These are phyloP conservation scores for Globisporangium recalcitrans DNA, from an alignment of 352 stramenopile species.

Conservation along the genomic window DNA sequence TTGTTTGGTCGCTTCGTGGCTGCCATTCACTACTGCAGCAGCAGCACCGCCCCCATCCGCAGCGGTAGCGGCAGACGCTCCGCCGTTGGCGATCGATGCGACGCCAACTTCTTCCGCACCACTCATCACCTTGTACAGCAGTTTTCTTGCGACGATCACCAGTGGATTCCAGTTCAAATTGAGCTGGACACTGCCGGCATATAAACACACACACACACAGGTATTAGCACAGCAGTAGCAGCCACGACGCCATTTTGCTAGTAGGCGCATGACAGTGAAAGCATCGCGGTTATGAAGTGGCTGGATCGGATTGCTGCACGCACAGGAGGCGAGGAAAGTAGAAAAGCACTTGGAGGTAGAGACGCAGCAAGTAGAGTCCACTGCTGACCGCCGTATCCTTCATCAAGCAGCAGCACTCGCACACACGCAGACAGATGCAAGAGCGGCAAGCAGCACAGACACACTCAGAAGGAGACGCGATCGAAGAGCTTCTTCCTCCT, in stretches of 20 bases:
- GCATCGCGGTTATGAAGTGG: too few species aligned
- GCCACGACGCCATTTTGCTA: too few species aligned
- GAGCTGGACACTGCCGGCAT: slow-evolving; percentile 31
- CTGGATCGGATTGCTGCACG: slow-evolving; percentile 15
- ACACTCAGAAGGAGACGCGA: not conserved
- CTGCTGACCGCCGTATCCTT: slow-evolving; percentile 23
- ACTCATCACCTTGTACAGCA: slow-evolving; percentile 28
- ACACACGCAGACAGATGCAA: not conserved
- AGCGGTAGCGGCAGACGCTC: not conserved
- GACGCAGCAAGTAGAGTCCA: slow-evolving; percentile 46
- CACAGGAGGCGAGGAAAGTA: slow-evolving; percentile 67
- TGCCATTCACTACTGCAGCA: not conserved
- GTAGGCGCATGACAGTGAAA: too few species aligned
- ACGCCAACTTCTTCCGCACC: slow-evolving; percentile 3
- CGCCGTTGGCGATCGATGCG: not conserved
- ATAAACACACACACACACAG: not conserved
- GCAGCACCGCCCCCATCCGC: not conserved
- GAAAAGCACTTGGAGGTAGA: slow-evolving; percentile 57
- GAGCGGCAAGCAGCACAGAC: too few species aligned
- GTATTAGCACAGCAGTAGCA: too few species aligned
- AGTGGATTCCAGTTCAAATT: slow-evolving; percentile 71
- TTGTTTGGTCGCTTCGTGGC: slow-evolving; percentile 2
- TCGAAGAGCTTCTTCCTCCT: not conserved
- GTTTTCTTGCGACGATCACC: slow-evolving; percentile 36
- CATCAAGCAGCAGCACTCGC: slow-evolving; percentile 10